Evolutionary conservation across 2,329 filamentous ascomycete genomes (phyloP).

Genomic region (Aureobasidium mangrovei): DNA sequence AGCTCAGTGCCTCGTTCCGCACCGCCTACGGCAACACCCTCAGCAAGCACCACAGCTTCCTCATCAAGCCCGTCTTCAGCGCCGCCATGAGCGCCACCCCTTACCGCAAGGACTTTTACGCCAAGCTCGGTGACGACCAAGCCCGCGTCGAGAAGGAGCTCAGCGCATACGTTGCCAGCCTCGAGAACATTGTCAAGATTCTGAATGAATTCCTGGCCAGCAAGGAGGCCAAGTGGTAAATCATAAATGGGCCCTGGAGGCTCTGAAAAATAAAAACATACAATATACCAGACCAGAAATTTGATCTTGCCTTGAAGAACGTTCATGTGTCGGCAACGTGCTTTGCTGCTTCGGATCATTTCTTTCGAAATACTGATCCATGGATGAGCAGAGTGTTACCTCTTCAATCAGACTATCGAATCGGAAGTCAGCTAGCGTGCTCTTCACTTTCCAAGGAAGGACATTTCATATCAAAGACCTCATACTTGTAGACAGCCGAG

Average conservation of each 20-base stretch:
- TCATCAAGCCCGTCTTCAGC: conserved; percentile 86
- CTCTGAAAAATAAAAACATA: background rate
- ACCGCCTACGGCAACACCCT: conserved; percentile 76
- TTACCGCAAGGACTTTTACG: conserved; percentile 88
- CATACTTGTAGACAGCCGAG: too few relatives aligned
- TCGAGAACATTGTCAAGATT: conserved; percentile 72
- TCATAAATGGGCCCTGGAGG: conserved; percentile 1
- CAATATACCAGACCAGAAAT: background rate
- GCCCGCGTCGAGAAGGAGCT: conserved; percentile 56
- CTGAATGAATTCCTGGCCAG: conserved; percentile 55
- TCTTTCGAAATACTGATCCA: too few relatives aligned
- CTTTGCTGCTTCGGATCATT: too few relatives aligned
- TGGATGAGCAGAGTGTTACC: too few relatives aligned
- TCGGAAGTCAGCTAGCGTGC: too few relatives aligned
- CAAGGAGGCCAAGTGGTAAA: conserved; percentile 38
- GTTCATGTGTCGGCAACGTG: too few relatives aligned
- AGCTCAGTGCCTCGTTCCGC: conserved; percentile 82
- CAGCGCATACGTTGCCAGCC: conserved; percentile 60
- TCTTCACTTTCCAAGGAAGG: too few relatives aligned
- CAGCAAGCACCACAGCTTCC: conserved; percentile 81
- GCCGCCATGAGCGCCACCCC: conserved; percentile 89
- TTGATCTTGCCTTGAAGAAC: background rate
- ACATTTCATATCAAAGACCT: too few relatives aligned
- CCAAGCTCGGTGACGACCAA: conserved; percentile 65
- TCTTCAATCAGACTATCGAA: too few relatives aligned